Evolutionary conservation across 192 early-diverging fungal genomes (phyloP).

Genomic region (Coemansia sp.): DNA sequence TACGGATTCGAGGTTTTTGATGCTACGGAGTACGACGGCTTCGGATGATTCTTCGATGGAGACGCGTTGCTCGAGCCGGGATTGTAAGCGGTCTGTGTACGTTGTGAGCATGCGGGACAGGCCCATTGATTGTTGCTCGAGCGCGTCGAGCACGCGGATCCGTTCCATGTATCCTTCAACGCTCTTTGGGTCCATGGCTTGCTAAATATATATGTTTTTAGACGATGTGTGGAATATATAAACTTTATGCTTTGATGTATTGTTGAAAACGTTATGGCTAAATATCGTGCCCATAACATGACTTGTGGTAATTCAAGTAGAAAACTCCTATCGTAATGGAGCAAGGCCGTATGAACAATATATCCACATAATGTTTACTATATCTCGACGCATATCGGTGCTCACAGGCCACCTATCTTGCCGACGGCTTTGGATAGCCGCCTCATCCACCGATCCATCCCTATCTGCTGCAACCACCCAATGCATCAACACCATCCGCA

Average conservation of each 20-base stretch:
- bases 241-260: no score
- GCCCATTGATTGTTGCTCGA: conserved; percentile 52
- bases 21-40: conserved; percentile 28
- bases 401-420: background rate
- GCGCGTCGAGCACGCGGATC: conserved; percentile 42
- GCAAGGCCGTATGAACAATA: background rate
- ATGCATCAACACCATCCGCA: conserved; percentile 5
- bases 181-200: conserved; percentile 30
- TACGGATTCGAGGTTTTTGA: conserved; percentile 18
- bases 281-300: background rate
- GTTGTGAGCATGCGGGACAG: conserved; percentile 51
- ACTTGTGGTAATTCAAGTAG: background rate
- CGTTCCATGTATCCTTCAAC: conserved; percentile 52
- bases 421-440: conserved; percentile 34
- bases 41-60: conserved; percentile 32
- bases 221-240: no score
- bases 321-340: background rate
- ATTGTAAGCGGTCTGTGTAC: conserved; percentile 47
- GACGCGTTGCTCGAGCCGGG: conserved; percentile 39
- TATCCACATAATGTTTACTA: background rate
- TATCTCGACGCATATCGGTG: background rate
- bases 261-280: background rate
- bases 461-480: conserved; percentile 10
- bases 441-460: conserved; percentile 21
- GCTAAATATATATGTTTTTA: background rate